Evolutionary conservation across 1,284 basidiomycete species (phyloP).

Genomic region (Testicularia cyperi): DNA sequence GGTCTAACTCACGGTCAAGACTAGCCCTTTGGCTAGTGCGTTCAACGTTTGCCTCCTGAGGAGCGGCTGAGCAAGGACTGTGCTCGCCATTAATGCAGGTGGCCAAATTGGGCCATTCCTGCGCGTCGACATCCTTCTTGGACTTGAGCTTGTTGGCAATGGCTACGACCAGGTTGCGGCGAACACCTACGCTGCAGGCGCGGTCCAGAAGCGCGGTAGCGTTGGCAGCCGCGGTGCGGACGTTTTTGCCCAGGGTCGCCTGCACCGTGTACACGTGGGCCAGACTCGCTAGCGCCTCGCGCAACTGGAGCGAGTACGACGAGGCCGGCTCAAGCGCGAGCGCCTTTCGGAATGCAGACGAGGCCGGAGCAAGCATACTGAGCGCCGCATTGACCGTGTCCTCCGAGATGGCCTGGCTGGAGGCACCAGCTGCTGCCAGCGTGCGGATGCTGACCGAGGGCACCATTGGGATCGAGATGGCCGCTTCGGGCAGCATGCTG

Average conservation of each 20-base stretch:
- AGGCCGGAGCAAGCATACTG: slow-evolving; percentile 23
- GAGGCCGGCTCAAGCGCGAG: slow-evolving; percentile 16
- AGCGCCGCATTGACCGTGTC: slow-evolving; percentile 31
- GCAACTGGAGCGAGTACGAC: slow-evolving; percentile 28
- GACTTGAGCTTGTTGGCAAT: slow-evolving; percentile 28
- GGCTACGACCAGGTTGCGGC: slow-evolving; percentile 35
- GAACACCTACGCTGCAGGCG: slow-evolving; percentile 32
- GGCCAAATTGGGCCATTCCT: slow-evolving; percentile 17
- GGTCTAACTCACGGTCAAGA: no score
- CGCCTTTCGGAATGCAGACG: slow-evolving; percentile 31
- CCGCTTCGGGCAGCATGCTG: slow-evolving; percentile 51
- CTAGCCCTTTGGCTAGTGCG: no score
- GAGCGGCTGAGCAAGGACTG: background rate
- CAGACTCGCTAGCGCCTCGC: slow-evolving; percentile 34
- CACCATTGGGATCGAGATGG: slow-evolving; percentile 48
- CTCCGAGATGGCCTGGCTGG: slow-evolving; percentile 24
- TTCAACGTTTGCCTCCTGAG: background rate
- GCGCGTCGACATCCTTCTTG: slow-evolving; percentile 1
- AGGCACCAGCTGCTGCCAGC: slow-evolving; percentile 9
- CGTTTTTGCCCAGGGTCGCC: slow-evolving; percentile 30
- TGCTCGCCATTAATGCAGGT: no score
- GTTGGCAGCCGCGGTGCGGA: slow-evolving; percentile 29
- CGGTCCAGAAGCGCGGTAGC: slow-evolving; percentile 33
- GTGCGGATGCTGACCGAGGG: slow-evolving; percentile 25
- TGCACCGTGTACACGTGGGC: slow-evolving; percentile 36